These are phyloP conservation scores for Diaporthe citrichinensis DNA, from an alignment of 2,329 filamentous ascomycete species.

Conservation along the genomic window DNA sequence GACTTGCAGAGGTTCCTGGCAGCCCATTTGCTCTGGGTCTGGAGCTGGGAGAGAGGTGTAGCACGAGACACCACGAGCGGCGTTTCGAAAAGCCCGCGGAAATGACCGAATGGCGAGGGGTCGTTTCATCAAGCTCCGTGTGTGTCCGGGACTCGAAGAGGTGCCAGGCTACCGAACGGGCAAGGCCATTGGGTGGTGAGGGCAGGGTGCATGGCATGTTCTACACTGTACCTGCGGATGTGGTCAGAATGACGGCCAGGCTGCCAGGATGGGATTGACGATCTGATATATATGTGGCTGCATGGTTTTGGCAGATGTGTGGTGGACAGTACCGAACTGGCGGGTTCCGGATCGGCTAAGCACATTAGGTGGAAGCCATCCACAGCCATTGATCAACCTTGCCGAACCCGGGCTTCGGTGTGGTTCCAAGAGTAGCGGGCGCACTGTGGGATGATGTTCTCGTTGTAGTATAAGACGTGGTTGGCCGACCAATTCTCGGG, in stretches of 20 bases:
- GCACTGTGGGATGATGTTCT: not conserved
- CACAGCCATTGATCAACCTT: conserved; percentile 12
- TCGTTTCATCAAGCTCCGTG: conserved; percentile 26
- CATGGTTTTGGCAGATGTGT: conserved; percentile 33
- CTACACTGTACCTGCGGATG: conserved; percentile 2
- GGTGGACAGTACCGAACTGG: conserved; percentile 34
- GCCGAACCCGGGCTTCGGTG: conserved; percentile 11
- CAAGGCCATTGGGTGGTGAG: not conserved
- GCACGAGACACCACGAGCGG: conserved; percentile 25
- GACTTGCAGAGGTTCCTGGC: conserved; percentile 17
- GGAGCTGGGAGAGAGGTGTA: conserved; percentile 3
- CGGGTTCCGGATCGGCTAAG: conserved; percentile 32
- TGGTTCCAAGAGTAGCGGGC: not conserved
- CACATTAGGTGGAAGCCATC: conserved; percentile 32
- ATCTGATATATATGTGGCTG: conserved; percentile 32
- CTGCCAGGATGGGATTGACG: conserved; percentile 14
- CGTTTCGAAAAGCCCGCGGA: conserved; percentile 28
- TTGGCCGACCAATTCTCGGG: not conserved
- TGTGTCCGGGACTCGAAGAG: conserved; percentile 9
- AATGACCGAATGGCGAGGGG: conserved; percentile 31
- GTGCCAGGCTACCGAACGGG: not conserved
- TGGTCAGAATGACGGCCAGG: conserved; percentile 12
- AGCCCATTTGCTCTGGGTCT: not conserved
- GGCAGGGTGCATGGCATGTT: not conserved
- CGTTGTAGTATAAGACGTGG: not conserved